Evolutionary conservation across 2,329 filamentous ascomycete species (phyloP).

Genomic region (Ophiostoma australiae): DNA sequence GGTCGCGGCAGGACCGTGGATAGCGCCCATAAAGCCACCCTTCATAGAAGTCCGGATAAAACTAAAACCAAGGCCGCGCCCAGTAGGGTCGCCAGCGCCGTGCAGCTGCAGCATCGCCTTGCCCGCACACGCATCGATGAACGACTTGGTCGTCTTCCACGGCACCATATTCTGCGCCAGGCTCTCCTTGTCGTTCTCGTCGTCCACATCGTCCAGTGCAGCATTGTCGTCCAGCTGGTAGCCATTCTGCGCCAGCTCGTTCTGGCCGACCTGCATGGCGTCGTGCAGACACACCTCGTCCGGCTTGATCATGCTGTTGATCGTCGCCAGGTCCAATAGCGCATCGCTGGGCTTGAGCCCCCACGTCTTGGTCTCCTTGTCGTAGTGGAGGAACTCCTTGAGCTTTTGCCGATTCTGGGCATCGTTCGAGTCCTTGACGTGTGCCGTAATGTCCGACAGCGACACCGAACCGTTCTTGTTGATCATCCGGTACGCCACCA

Average conservation of each 20-base stretch:
- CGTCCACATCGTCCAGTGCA: slow-evolving; percentile 61
- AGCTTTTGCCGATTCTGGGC: slow-evolving; percentile 95
- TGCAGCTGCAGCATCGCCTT: slow-evolving; percentile 97
- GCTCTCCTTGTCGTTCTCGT: slow-evolving; percentile 62
- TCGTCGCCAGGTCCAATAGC: slow-evolving; percentile 72
- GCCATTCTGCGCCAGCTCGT: slow-evolving; percentile 85
- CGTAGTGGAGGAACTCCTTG: slow-evolving; percentile 90
- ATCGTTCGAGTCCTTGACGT: slow-evolving; percentile 88
- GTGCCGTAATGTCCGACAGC: slow-evolving; percentile 80
- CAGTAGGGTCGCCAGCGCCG: slow-evolving; percentile 90
- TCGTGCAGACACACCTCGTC: slow-evolving; percentile 94
- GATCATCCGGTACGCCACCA: slow-evolving; percentile 88
- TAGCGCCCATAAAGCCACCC: slow-evolving; percentile 82
- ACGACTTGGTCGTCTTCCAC: slow-evolving; percentile 96
- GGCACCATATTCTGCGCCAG: slow-evolving; percentile 86
- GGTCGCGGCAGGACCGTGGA: slow-evolving; percentile 59
- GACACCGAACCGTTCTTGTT: slow-evolving; percentile 68
- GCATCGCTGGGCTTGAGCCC: slow-evolving; percentile 66
- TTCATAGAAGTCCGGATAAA: slow-evolving; percentile 99
- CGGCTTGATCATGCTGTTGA: slow-evolving; percentile 85
- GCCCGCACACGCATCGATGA: slow-evolving; percentile 84
- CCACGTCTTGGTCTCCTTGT: slow-evolving; percentile 86
- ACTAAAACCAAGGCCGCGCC: slow-evolving; percentile 88
- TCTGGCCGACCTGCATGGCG: slow-evolving; percentile 92
- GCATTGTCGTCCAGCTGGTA: slow-evolving; percentile 62